A percentile compares a stretch with the other conserved stretches of the same genome.
Conservation (phyloP, 805 yeast genomes). For the Cyberlindnera xylosilytica region DNA sequence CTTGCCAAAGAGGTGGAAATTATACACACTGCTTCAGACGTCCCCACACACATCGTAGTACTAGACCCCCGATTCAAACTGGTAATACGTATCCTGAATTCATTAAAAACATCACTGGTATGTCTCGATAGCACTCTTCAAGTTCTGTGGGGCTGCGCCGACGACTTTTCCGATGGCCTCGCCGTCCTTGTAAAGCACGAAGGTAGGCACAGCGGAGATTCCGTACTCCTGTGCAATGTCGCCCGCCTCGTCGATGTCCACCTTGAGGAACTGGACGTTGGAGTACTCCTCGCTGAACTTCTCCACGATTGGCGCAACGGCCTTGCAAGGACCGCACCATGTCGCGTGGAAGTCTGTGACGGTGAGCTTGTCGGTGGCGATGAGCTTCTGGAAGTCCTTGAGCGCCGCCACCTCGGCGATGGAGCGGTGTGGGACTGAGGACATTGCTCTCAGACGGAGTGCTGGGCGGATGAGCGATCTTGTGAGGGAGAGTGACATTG, state of each 20-base stretch:
- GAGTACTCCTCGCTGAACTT: constrained; percentile 35
- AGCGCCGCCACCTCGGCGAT: constrained; percentile 35
- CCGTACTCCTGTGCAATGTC: constrained; percentile 62
- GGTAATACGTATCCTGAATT: too few species aligned
- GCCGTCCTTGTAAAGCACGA: constrained; percentile 56
- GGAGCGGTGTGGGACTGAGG: constrained; percentile 6
- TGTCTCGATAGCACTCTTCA: constrained; percentile 32
- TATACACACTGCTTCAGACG: too few species aligned
- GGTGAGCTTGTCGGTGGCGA: constrained; percentile 38
- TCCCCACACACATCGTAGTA: too few species aligned
- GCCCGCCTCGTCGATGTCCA: constrained; percentile 63
- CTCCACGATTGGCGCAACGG: constrained; percentile 58
- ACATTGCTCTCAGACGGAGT: constrained; percentile 4
- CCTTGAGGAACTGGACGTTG: constrained; percentile 60
- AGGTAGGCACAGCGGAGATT: constrained; percentile 76
- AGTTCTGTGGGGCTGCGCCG: constrained; percentile 51
- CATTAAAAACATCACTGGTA: too few species aligned
- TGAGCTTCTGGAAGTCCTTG: constrained; percentile 34
- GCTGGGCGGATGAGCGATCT: constrained; percentile 12
- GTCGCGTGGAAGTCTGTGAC: constrained; percentile 67
- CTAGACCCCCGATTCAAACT: too few species aligned
- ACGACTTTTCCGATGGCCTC: constrained; percentile 52
- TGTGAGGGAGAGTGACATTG: constrained; percentile 4
- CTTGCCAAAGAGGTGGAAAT: too few species aligned
- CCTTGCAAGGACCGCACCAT: constrained; percentile 81